Evolutionary conservation across 495 filamentous ascomycete genomes (phyloP).

Genomic region (Penicillium coprophilum): DNA sequence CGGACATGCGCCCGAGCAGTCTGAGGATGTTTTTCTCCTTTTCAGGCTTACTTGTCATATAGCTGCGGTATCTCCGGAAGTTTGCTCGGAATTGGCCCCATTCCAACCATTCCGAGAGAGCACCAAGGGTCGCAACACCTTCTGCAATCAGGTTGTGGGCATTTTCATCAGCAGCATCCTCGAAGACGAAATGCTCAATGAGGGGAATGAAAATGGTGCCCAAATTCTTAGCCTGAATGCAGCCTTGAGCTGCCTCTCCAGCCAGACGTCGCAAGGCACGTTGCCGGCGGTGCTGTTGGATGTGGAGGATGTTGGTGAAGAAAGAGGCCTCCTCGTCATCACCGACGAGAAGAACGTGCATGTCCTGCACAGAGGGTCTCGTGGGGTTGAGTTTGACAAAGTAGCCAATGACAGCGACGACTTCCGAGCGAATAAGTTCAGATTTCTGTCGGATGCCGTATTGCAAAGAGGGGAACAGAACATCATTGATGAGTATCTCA

Average conservation of each 20-base stretch:
- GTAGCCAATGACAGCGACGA: slow-evolving; percentile 72
- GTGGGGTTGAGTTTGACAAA: slow-evolving; percentile 68
- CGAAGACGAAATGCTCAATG: slow-evolving; percentile 90
- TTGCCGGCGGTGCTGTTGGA: slow-evolving; percentile 83
- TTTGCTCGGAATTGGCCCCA: slow-evolving; percentile 90
- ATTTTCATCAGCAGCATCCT: slow-evolving; percentile 69
- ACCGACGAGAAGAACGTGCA: slow-evolving; percentile 68
- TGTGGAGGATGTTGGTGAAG: slow-evolving; percentile 88
- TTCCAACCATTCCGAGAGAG: slow-evolving; percentile 70
- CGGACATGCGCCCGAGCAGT: slow-evolving; percentile 75
- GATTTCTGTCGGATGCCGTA: slow-evolving; percentile 71
- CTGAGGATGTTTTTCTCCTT: slow-evolving; percentile 82
- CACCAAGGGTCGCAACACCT: slow-evolving; percentile 70
- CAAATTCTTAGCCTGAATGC: slow-evolving; percentile 71
- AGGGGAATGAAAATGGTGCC: slow-evolving; percentile 86
- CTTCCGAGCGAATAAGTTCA: slow-evolving; percentile 81
- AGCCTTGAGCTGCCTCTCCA: slow-evolving; percentile 57
- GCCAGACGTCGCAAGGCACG: slow-evolving; percentile 78
- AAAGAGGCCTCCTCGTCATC: slow-evolving; percentile 89
- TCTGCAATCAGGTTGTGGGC: slow-evolving; percentile 84
- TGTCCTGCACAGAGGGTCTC: slow-evolving; percentile 69
- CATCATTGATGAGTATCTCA: slow-evolving; percentile 54
- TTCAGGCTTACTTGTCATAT: slow-evolving; percentile 76
- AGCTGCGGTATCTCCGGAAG: slow-evolving; percentile 75
- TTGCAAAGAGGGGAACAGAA: slow-evolving; percentile 74